Base-by-base conservation (phyloP, 1,284 basidiomycete species). In the Cutaneotrichosporon arboriforme region DNA sequence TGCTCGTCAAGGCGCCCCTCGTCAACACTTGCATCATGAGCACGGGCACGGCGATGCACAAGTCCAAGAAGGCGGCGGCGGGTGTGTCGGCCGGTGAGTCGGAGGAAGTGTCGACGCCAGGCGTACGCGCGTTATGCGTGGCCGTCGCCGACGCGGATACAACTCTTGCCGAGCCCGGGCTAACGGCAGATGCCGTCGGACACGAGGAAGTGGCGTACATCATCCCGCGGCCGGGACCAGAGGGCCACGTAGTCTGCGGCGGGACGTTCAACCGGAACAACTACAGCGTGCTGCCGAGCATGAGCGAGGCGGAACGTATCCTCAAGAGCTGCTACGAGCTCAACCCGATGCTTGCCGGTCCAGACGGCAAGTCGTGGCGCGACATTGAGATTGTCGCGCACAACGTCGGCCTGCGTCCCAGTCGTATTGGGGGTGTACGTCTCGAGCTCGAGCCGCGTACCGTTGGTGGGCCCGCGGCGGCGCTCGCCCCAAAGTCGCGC, bases 371-470 rank as follows among this genome's bases (percentile, higher is more conserved):
- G 52, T 58, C 57, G 20, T 74, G 72, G 72, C 51, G 57, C 31
- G 74, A 73, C 33, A 77, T 79, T 49, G 79, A 79, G 53, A 76
- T 86, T 20, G 67, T 84, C 22, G 70, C 73, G 14, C 82, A 84
- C 67, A 83, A 83, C 58, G 84, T 84, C 48, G 88, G 87, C 0
- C 72, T 89, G 36, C 77, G 88, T 12, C 88, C 88, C 0, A 81
- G 77, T 3, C 77, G 88, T 51, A 80, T 79, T 40, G 84, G 83
- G 21, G 87, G 87, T 0, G 75, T 86, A 5, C 77, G 87, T 39
- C 73, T 90, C 13, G 86, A 89, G 58, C 68, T 81, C 7, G 81
- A 85, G 60, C 78, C 74, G 69, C 61, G 80, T 46, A 62, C 62
- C 39, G 50, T 81, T 8, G 39, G 36, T 34, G 46, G 43, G 0